Conservation (phyloP, 345 rosid genomes). For the Corchorus capsularis region DNA sequence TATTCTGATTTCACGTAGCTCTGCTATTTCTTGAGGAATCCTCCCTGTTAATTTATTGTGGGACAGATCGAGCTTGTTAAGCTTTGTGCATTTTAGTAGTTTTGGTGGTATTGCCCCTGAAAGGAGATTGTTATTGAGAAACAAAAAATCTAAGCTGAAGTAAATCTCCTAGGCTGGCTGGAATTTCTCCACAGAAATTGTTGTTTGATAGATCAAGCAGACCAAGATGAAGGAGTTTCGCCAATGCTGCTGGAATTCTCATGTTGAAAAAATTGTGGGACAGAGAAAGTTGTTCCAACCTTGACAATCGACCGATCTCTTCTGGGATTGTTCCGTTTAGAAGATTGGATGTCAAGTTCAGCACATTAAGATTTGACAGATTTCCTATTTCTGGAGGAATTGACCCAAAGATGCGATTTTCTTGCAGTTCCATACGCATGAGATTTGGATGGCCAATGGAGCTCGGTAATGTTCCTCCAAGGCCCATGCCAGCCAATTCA, state of each 20-base stretch:
- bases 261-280: conserved; percentile 43
- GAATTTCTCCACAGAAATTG: conserved; percentile 47
- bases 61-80: conserved; percentile 49
- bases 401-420: conserved; percentile 45
- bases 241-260: conserved; percentile 45
- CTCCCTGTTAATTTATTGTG: conserved; percentile 47
- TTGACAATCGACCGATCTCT: conserved; percentile 31
- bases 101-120: conserved; percentile 50
- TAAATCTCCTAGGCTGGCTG: conserved; percentile 40
- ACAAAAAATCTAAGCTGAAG: conserved; percentile 25
- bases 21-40: conserved; percentile 42
- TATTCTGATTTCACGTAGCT: conserved; percentile 40
- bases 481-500: conserved; percentile 54
- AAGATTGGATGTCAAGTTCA: conserved; percentile 46
- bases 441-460: conserved; percentile 39
- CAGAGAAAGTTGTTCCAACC: conserved; percentile 43
- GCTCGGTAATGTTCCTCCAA: conserved; percentile 50
- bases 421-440: conserved; percentile 30
- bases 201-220: conserved; percentile 54
- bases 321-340: conserved; percentile 40
- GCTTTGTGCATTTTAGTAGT: conserved; percentile 37
- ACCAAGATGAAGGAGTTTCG: conserved; percentile 32
- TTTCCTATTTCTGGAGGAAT: conserved; percentile 43
- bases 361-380: conserved; percentile 31
- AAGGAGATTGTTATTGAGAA: conserved; percentile 55